phyloP scores from a whole-genome alignment of 768 basidiomycete genomes.

The Suillus tomentosus region DNA sequence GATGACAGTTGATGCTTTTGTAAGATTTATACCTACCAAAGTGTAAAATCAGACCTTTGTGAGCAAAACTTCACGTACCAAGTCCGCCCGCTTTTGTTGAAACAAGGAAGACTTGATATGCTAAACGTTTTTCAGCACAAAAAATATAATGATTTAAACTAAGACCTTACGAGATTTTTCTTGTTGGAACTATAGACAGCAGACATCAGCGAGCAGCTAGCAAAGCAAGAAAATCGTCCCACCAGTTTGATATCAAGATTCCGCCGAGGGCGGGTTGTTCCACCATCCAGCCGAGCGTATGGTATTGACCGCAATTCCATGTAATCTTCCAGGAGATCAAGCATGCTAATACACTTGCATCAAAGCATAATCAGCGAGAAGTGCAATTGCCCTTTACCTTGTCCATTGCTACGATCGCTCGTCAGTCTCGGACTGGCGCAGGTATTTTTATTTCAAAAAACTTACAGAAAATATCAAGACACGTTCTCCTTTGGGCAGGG shows the following conservation, averaged over 20 bases:
- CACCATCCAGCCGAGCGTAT: conserved; percentile 64
- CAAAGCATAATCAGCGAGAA: background rate
- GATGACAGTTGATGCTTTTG: conserved; percentile 78
- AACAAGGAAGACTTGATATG: conserved; percentile 68
- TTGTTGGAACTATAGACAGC: conserved; percentile 51
- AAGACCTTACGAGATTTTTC: conserved; percentile 50
- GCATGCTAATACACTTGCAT: conserved; percentile 45
- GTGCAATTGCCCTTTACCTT: conserved; percentile 30
- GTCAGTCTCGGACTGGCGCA: conserved; percentile 12
- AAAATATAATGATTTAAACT: background rate
- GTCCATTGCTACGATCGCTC: conserved; percentile 56
- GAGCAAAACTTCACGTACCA: conserved; percentile 39
- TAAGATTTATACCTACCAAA: conserved; percentile 71
- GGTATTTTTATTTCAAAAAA: conserved; percentile 4
- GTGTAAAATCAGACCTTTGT: conserved; percentile 27
- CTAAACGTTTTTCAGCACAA: conserved; percentile 30
- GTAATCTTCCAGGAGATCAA: conserved; percentile 70
- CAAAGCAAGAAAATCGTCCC: conserved; percentile 17
- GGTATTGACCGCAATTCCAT: conserved; percentile 58
- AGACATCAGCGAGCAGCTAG: background rate
- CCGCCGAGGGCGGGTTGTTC: conserved; percentile 53
- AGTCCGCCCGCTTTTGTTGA: conserved; percentile 75
- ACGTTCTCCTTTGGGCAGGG: conserved; percentile 59
- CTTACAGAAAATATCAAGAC: conserved; percentile 70
- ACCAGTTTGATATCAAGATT: conserved; percentile 60